Conservation (phyloP, 108 stramenopile genomes). For the Ochromonas danica region DNA sequence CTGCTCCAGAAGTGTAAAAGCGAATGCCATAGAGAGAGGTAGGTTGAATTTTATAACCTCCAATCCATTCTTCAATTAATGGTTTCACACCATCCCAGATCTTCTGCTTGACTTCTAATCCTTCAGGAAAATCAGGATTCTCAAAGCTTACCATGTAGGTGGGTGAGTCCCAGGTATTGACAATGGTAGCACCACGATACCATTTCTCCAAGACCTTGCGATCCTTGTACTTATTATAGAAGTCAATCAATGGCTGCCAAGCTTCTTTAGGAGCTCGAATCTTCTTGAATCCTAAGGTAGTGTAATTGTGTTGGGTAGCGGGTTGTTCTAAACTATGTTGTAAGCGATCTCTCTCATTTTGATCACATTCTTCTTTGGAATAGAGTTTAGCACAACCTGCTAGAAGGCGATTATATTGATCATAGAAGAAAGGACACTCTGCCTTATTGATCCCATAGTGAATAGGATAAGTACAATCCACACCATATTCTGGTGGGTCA, state of each 20-base stretch:
- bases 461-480: conserved; percentile 31
- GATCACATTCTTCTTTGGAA: conserved; percentile 1
- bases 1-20: conserved; percentile 64
- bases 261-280: not conserved
- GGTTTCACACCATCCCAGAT: conserved; percentile 43
- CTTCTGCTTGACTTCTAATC: not conserved
- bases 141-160: conserved; percentile 26
- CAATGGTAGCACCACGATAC: conserved; percentile 10
- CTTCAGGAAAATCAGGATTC: not conserved
- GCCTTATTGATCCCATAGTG: conserved; percentile 4
- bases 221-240: conserved; percentile 25
- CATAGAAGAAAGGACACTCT: not conserved
- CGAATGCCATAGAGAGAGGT: conserved; percentile 85
- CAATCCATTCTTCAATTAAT: conserved; percentile 73
- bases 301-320: conserved; percentile 22
- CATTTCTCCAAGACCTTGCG: conserved; percentile 17
- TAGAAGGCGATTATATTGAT: not conserved
- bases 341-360: not conserved
- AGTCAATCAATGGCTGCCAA: not conserved
- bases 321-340: conserved; percentile 12
- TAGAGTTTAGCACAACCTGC: conserved; percentile 10
- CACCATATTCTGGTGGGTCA: conserved; percentile 26
- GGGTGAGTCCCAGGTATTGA: conserved; percentile 11
- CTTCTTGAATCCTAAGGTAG: conserved; percentile 22
- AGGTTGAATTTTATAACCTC: conserved; percentile 60